A percentile compares a stretch with the other conserved stretches of the same genome.
Conservation (phyloP, 2,329 filamentous ascomycete genomes). For the Atkinsonella texensis region DNA sequence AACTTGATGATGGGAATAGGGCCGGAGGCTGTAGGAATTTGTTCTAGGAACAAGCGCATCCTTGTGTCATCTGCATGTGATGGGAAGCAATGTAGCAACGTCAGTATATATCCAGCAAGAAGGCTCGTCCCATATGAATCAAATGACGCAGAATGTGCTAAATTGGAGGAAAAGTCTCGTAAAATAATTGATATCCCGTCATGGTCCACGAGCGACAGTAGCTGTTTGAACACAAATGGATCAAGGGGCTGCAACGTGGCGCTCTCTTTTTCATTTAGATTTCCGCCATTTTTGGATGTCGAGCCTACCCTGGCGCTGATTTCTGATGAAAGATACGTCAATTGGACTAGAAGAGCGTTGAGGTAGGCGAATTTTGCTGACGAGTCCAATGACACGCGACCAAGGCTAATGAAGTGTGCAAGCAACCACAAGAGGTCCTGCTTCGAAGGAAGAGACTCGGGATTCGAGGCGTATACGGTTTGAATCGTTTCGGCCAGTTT, state of each 20-base stretch:
- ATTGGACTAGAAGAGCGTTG: conserved; percentile 39
- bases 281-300: conserved; percentile 7
- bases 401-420: conserved; percentile 52
- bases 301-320: conserved; percentile 26
- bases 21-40: conserved; percentile 32
- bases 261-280: conserved; percentile 2
- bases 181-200: conserved; percentile 49
- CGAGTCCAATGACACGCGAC: conserved; percentile 24
- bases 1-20: conserved; percentile 50
- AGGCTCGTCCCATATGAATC: conserved; percentile 41
- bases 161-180: conserved; percentile 20
- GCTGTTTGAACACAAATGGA: conserved; percentile 50
- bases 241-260: conserved; percentile 22
- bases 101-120: conserved; percentile 76
- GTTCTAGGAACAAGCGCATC: conserved; percentile 72
- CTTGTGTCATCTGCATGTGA: conserved; percentile 73
- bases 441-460: conserved; percentile 16
- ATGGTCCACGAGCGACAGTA: conserved; percentile 62
- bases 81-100: conserved; percentile 76
- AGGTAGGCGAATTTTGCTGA: conserved; percentile 31
- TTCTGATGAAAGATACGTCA: conserved; percentile 38
- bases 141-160: conserved; percentile 18
- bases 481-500: conserved; percentile 31
- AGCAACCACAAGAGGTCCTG: conserved; percentile 49
- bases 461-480: conserved; percentile 18